A percentile compares a stretch with the other conserved stretches of the same genome.
phyloP scores from a whole-genome alignment of 225 moss, liverwort and hornwort species.

The Asterella californica region DNA sequence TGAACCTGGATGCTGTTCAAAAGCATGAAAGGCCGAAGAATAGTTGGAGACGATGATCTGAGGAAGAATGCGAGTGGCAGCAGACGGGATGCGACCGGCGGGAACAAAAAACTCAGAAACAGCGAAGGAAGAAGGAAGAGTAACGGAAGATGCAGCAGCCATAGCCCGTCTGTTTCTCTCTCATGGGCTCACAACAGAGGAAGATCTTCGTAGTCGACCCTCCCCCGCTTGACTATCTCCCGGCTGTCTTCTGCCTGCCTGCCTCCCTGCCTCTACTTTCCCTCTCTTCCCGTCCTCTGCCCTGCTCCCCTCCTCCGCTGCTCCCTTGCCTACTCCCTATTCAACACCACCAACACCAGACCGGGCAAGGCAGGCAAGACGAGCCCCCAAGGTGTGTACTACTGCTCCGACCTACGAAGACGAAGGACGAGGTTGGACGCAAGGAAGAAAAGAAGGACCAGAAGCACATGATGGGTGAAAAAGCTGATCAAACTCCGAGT shows the following conservation, averaged over 20 bases:
- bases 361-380: slow-evolving; percentile 1
- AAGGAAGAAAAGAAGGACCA: background rate
- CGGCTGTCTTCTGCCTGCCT: slow-evolving; percentile 2
- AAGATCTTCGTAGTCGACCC: slow-evolving; percentile 18
- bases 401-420: slow-evolving; percentile 1
- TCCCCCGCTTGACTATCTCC: slow-evolving; percentile 9
- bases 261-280: slow-evolving; percentile 1
- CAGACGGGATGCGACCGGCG: slow-evolving; percentile 7
- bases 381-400: slow-evolving; percentile 11
- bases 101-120: slow-evolving; percentile 8
- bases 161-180: slow-evolving; percentile 15
- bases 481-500: slow-evolving; percentile 11
- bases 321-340: slow-evolving; percentile 7
- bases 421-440: background rate
- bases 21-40: background rate
- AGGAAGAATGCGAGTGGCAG: slow-evolving; percentile 11
- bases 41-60: background rate
- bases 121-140: background rate
- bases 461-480: background rate
- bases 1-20: slow-evolving; percentile 11
- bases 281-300: background rate
- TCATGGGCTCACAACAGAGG: slow-evolving; percentile 22
- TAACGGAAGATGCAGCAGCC: slow-evolving; percentile 20
- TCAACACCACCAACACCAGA: slow-evolving; percentile 9
- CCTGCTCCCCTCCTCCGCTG: background rate